A percentile compares a stretch with the other conserved stretches of the same genome.
Evolutionary conservation across 768 basidiomycete genomes (phyloP).

Genomic region (Auricularia sp.): DNA sequence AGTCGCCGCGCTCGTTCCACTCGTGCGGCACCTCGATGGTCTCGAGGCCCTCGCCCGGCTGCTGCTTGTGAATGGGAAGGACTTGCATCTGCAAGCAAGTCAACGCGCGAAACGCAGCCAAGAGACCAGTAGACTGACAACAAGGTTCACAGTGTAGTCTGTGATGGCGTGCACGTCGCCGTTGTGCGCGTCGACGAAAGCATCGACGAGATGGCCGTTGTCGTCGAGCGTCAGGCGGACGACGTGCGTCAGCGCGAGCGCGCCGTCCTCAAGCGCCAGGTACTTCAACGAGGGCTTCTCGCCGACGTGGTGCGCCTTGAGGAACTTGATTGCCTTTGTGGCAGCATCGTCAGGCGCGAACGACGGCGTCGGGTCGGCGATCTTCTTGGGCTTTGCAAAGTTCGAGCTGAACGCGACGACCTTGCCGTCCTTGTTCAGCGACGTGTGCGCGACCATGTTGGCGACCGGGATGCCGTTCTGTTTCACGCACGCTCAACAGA

Average conservation of each 20-base stretch:
- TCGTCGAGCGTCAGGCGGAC: constrained; percentile 32
- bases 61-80: constrained; percentile 41
- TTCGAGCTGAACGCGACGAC: constrained; percentile 36
- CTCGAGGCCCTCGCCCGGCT: constrained; percentile 39
- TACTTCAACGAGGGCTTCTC: constrained; percentile 31
- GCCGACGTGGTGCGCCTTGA: constrained; percentile 32
- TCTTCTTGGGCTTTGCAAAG: constrained; percentile 25
- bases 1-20: constrained; percentile 30
- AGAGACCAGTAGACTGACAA: constrained; percentile 19
- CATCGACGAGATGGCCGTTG: constrained; percentile 42
- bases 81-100: constrained; percentile 29
- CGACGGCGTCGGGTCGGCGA: constrained; percentile 28
- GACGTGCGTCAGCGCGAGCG: constrained; percentile 29
- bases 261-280: constrained; percentile 29
- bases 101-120: not conserved
- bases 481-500: no score
- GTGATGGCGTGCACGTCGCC: constrained; percentile 40
- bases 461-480: constrained; percentile 24
- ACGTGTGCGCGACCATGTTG: constrained; percentile 36
- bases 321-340: constrained; percentile 25
- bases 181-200: constrained; percentile 47
- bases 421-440: constrained; percentile 31
- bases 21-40: constrained; percentile 41
- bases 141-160: constrained; percentile 39
- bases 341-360: constrained; percentile 28